These are phyloP conservation scores for Euclidium syriacum DNA, from an alignment of 345 rosid species.

Conservation along the genomic window DNA sequence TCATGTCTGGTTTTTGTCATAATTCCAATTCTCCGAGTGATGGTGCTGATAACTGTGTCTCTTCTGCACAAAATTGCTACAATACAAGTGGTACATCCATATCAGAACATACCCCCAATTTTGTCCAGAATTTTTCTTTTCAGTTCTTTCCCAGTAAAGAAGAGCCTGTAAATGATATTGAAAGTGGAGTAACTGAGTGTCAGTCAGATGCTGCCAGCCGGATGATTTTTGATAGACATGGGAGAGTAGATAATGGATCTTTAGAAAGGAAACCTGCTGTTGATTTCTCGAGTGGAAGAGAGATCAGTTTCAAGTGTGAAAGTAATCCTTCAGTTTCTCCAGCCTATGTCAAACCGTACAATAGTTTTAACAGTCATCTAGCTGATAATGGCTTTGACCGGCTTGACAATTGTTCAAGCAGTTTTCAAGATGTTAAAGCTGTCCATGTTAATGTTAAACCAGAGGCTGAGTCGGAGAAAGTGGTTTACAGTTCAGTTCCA, in stretches of 20 bases:
- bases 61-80: constrained; percentile 30
- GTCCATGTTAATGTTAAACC: constrained; percentile 27
- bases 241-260: constrained; percentile 26
- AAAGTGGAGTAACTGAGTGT: constrained; percentile 38
- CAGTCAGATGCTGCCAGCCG: constrained; percentile 36
- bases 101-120: constrained; percentile 7
- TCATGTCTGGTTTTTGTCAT: constrained; percentile 34
- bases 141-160: constrained; percentile 31
- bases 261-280: constrained; percentile 28
- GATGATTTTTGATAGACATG: constrained; percentile 32
- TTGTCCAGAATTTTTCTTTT: constrained; percentile 13
- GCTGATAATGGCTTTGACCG: constrained; percentile 24
- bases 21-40: constrained; percentile 37
- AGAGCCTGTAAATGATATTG: constrained; percentile 32
- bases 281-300: constrained; percentile 34
- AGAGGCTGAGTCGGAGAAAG: constrained; percentile 27
- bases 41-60: constrained; percentile 22
- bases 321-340: constrained; percentile 27
- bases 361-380: constrained; percentile 25
- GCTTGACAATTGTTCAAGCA: constrained; percentile 30
- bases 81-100: constrained; percentile 26
- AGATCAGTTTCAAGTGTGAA: constrained; percentile 31
- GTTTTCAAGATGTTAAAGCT: constrained; percentile 1
- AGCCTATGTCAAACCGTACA: constrained; percentile 24
- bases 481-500: constrained; percentile 29